These are phyloP conservation scores for Ceratopteris richardii DNA, from an alignment of 75 land plant genomes.

Conservation along the genomic window DNA sequence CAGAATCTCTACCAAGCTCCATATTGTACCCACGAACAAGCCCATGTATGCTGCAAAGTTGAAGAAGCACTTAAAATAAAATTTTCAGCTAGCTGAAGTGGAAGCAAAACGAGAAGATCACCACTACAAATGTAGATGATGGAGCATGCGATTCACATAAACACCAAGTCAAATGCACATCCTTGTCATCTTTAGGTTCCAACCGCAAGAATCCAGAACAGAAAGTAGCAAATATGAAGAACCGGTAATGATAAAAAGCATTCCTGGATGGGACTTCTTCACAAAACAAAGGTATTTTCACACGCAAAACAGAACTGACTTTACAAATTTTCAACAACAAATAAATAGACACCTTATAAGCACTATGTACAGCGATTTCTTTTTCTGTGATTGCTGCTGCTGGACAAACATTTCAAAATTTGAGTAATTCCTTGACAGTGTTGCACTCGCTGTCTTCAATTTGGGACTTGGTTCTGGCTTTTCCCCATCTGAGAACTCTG, in stretches of 20 bases:
- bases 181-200: not conserved
- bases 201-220: too few species aligned
- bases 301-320: too few species aligned
- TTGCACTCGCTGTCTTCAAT: not conserved
- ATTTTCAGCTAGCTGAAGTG: too few species aligned
- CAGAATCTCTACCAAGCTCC: slow-evolving; percentile 72
- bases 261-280: too few species aligned
- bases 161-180: not conserved
- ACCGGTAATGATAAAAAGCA: too few species aligned
- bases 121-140: too few species aligned
- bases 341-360: slow-evolving; percentile 35
- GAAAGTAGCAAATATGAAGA: too few species aligned
- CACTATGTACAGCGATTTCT: slow-evolving; percentile 36
- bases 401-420: slow-evolving; percentile 6
- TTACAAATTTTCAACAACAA: too few species aligned
- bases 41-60: slow-evolving; percentile 47
- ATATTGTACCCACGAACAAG: slow-evolving; percentile 60
- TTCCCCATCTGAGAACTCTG: slow-evolving; percentile 53
- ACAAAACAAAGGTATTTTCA: too few species aligned
- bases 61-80: too few species aligned
- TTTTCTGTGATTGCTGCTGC: slow-evolving; percentile 13
- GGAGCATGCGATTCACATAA: too few species aligned
- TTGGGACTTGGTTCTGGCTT: slow-evolving; percentile 15
- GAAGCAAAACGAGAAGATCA: too few species aligned
- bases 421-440: not conserved